Base-by-base conservation (phyloP, 1,284 basidiomycete species). In the Trametes pubescens region DNA sequence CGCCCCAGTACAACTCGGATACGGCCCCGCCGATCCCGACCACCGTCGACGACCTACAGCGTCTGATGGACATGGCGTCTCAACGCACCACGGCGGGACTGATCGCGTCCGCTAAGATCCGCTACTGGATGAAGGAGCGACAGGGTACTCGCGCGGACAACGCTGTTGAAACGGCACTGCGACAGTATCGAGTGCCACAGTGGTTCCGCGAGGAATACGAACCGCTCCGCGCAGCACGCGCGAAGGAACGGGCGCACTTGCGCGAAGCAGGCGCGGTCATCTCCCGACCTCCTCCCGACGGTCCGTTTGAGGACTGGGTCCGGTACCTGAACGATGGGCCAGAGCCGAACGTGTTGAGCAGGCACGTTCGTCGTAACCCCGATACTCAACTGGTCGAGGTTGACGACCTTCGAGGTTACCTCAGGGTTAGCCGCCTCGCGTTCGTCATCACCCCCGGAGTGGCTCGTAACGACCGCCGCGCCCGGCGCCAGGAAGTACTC, bases 141-240 rank as follows among this genome's bases (percentile, higher is more conserved):
- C 48, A 51, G 29, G 29, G 24, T 26, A 51, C 16, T 4, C 26
- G 26, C 14, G 16, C 16, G 26, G 22, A 32, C 26, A 52, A 52
- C 51, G 51, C 35, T 2, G 21, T 52, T n/a, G 51, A 52, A 9
- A 13, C n/a, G 4, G 51, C 35, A 11, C 32, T 52, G n/a, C 34
- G 26, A 5, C 21, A 8, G 16, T 52, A 32, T 34, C 51, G 34
- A 16, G 32, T 52, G 9, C 51, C 51, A 16, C n/a, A 35, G 2
- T 52, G 51, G 51, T 52, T 21, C 51, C 26, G 29, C 34, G 51
- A 52, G 5, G n/a, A 21, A 4, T 52, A 38, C n/a, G 51, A 47
- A 34, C 32, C 14, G 13, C 13, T n/a, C 14, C 51, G 35, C 48
- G 4, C 24, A 18, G 29, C 48, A 13, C 14, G 32, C 16, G 48